These are phyloP conservation scores for Corymbia maculata DNA, from an alignment of 345 rosid genomes.

Conservation along the genomic window DNA sequence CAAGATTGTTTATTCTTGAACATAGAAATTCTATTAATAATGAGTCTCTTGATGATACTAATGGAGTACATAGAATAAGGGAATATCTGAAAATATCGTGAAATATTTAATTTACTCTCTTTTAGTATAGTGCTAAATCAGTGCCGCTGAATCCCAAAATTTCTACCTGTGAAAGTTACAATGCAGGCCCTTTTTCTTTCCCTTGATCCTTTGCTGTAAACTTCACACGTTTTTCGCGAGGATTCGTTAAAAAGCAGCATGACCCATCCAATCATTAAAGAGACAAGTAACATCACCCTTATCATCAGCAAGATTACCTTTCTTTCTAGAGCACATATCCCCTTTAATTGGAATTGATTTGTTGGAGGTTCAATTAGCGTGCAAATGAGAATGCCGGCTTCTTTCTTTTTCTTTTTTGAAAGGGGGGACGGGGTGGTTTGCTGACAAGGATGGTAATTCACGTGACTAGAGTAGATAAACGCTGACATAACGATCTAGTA, in stretches of 20 bases:
- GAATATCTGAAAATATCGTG: background rate
- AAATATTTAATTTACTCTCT: background rate
- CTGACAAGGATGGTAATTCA: too few relatives aligned
- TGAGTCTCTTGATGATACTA: background rate
- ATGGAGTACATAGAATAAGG: too few relatives aligned
- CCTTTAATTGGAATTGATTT: background rate
- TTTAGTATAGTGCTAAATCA: background rate
- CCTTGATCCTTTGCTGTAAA: background rate
- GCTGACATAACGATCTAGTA: fast-evolving
- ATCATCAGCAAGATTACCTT: background rate
- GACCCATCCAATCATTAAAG: background rate
- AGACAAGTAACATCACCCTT: background rate
- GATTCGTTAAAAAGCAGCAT: background rate
- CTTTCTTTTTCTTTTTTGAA: too few relatives aligned
- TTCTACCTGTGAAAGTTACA: background rate
- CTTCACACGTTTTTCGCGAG: background rate
- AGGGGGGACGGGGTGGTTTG: too few relatives aligned
- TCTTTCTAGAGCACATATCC: background rate
- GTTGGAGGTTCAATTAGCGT: too few relatives aligned
- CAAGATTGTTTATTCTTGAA: too few relatives aligned
- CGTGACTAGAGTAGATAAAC: too few relatives aligned
- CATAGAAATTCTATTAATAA: background rate
- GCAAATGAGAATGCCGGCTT: too few relatives aligned
- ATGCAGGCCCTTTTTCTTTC: background rate
- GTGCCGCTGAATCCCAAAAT: background rate